Evolutionary conservation across 2,329 filamentous ascomycete species (phyloP), one percentile per base, ranked within the genome.

Genomic region (Monosporascus sp.): DNA sequence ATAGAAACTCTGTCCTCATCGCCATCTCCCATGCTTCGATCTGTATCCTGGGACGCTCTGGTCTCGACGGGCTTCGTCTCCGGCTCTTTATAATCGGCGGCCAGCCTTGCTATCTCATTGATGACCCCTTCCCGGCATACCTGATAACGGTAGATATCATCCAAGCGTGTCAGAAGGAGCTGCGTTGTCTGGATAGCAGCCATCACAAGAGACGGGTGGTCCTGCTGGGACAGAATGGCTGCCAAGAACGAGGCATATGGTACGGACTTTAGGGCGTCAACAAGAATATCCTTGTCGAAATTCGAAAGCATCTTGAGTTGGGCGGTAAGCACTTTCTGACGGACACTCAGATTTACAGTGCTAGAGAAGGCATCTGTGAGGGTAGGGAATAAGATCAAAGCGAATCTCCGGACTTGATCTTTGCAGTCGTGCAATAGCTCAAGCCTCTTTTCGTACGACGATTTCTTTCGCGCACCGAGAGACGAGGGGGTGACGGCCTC

Each of bases 231-330:
- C 18, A 99, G 76, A 56, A 99, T 99, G 0, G 93, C 91, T 2
- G 94, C 94, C 31, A 99, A 74, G 68, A 96, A 97, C 0, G 95
- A 99, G 2, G 94, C 91, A 70, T 97, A 99, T 0, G 94, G 90
- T 1, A 99, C 92, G 17, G 89, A 83, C 25, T 87, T 87, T 31
- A 99, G 74, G 8, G 93, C 88, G 62, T 97, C 93, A 56, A 90
- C 81, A 4, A 99, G 80, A 49, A 99, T 90, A 38, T 81, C 78
- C 44, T 84, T 85, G 62, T 97, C 90, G n/a, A 99, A 74, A 60
- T 97, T 96, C 14, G 91, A 96, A 9, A 99, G 80, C 90, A 99
- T 97, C 74, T 97, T 97, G 45, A 97, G 76, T 65, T 99, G 94
- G n/a, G 93, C 94, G 20, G 85, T 90, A 36, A 99, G 79, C 3